Base-by-base conservation (phyloP, 306 rosid genomes). In the Ormosia emarginata region DNA sequence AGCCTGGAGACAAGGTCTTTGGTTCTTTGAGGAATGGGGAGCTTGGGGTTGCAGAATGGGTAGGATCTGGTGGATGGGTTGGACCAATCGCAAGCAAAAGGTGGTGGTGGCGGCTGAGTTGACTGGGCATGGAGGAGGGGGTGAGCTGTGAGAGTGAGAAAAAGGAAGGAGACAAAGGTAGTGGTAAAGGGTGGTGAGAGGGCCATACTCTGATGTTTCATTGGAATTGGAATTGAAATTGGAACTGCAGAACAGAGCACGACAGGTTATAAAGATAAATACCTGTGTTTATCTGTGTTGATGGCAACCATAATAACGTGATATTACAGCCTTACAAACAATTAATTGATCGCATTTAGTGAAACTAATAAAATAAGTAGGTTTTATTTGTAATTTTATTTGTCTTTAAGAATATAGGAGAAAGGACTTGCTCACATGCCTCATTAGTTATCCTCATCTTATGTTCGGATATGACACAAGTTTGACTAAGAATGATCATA, bases 1-100 rank as follows among this genome's bases (percentile, higher is more conserved):
- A 95, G 96, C 15, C 94, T 89, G 3, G 97, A 92, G 53, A 95
- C 84, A 5, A 95, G 90, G 90, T 95, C 98, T 2, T 17, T 78
- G 70, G 72, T 91, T 79, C 99, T 43, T 8, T 47, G 34, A 14
- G 30, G 2, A 64, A 92, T 87, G 61, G 93, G 67, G 11, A 95
- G 88, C 62, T 82, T 81, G 32, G 95, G 85, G 81, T 80, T 79
- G 85, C 99, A 95, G 50, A 95, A 95, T 5, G 94, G 91, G 87
- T 80, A 89, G 14, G 93, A 86, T 69, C 55, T 56, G 40, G 98
- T 77, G 1, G 88, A 58, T 2, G 99, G 88, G 79, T 88, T 84
- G 30, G 99, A 89, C 65, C 85, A 81, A 84, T 90, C 99, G 30
- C 99, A 95, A 7, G 93, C 88, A 40, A 79, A 95, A 2, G 94